These are phyloP conservation scores for Fusarium albosuccineum DNA, from an alignment of 2,329 filamentous ascomycete species.

Conservation along the genomic window DNA sequence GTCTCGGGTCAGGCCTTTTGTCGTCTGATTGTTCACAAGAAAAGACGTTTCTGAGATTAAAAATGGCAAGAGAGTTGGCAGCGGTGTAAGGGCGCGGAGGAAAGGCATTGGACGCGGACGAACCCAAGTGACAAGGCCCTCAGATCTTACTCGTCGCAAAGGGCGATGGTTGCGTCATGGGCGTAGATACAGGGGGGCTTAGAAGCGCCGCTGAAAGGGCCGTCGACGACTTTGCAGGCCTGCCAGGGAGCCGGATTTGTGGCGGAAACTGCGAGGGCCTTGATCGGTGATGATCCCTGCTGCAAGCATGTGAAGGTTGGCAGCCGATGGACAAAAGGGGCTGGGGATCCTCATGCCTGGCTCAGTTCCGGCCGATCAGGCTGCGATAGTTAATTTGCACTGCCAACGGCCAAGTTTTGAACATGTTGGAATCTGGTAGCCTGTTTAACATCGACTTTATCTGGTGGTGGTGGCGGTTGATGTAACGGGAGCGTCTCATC, in stretches of 20 bases:
- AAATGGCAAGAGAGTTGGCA: conserved; percentile 9
- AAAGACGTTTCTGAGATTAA: conserved; percentile 12
- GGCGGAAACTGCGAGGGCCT: conserved; percentile 30
- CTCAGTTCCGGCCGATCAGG: conserved; percentile 15
- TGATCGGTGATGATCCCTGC: conserved; percentile 37
- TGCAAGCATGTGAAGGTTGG: conserved; percentile 38
- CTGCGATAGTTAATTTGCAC: conserved; percentile 24
- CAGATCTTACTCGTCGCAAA: conserved; percentile 27
- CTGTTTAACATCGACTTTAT: conserved; percentile 7
- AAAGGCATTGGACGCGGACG: conserved; percentile 9
- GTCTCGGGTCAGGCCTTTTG: conserved; percentile 19
- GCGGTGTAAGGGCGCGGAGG: conserved; percentile 23
- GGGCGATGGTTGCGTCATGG: conserved; percentile 42
- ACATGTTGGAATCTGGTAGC: neutral
- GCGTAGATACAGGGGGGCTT: conserved; percentile 13
- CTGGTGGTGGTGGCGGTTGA: neutral
- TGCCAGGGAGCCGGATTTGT: conserved; percentile 39
- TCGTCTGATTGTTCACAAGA: conserved; percentile 25
- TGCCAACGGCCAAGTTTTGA: conserved; percentile 21
- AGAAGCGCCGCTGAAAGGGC: conserved; percentile 12
- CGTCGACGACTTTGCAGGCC: conserved; percentile 8
- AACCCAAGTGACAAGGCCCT: conserved; percentile 23
- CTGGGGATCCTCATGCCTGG: conserved; percentile 8
- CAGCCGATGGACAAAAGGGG: conserved; percentile 23
- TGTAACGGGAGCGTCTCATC: no score